phyloP scores from a whole-genome alignment of 805 yeast species.

The Priceomyces haplophilus region DNA sequence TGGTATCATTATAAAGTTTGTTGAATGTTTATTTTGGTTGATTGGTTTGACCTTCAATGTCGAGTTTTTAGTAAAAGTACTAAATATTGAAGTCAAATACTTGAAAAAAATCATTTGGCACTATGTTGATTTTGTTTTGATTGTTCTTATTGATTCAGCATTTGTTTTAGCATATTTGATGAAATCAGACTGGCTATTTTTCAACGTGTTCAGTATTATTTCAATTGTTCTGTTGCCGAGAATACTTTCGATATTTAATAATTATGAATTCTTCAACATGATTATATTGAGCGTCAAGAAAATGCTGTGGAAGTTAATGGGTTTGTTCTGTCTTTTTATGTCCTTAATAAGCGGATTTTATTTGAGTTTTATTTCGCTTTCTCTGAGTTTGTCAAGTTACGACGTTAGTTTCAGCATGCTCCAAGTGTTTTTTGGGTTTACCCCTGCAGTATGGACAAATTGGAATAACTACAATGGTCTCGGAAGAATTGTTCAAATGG shows the following conservation, averaged over 20 bases:
- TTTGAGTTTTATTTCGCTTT: constrained; percentile 50
- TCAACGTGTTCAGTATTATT: constrained; percentile 38
- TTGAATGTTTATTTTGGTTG: constrained; percentile 41
- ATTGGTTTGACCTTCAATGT: constrained; percentile 46
- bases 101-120: constrained; percentile 54
- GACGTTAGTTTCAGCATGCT: constrained; percentile 51
- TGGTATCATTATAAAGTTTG: constrained; percentile 9
- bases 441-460: constrained; percentile 58
- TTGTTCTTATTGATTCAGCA: constrained; percentile 35
- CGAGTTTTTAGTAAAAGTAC: constrained; percentile 44
- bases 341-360: constrained; percentile 54
- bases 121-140: constrained; percentile 43
- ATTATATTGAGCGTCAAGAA: constrained; percentile 48
- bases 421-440: constrained; percentile 54
- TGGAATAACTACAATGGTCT: constrained; percentile 48
- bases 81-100: constrained; percentile 44
- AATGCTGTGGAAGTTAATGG: constrained; percentile 50
- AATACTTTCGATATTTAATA: constrained; percentile 47
- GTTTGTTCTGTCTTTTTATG: constrained; percentile 46
- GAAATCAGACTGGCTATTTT: constrained; percentile 17
- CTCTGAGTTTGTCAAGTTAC: constrained; percentile 37
- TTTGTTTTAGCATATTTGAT: constrained; percentile 20
- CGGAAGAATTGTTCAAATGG: constrained; percentile 47
- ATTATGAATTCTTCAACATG: constrained; percentile 50
- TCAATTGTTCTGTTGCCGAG: constrained; percentile 52